Evolutionary conservation across 768 basidiomycete species (phyloP).

Genomic region (Boletus fagicola): DNA sequence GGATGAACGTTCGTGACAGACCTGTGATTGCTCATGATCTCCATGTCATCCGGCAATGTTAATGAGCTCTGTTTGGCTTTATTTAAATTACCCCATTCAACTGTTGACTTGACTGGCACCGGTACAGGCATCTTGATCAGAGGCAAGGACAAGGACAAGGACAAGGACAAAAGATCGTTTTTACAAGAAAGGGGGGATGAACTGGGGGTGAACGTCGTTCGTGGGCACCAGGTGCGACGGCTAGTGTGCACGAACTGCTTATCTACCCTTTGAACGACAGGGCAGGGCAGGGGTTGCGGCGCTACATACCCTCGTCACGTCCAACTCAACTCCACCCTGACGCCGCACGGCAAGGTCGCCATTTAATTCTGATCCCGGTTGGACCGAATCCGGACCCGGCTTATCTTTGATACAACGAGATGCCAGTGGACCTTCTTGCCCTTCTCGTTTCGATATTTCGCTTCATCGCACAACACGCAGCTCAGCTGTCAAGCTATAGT

Average conservation of each 20-base stretch:
- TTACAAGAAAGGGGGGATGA: too few relatives aligned
- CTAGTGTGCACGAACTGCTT: neutral
- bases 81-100: slow-evolving; percentile 22
- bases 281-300: neutral
- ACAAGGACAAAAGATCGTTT: too few relatives aligned
- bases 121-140: slow-evolving; percentile 20
- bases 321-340: slow-evolving; percentile 16
- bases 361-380: neutral
- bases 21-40: slow-evolving; percentile 16
- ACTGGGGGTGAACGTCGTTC: neutral
- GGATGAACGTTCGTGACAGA: slow-evolving; percentile 17
- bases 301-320: too few relatives aligned
- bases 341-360: slow-evolving; percentile 16
- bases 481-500: too few relatives aligned
- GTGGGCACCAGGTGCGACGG: too few relatives aligned
- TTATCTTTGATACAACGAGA: neutral
- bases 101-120: slow-evolving; percentile 8
- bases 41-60: slow-evolving; percentile 19
- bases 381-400: neutral
- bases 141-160: too few relatives aligned
- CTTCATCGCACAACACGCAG: neutral
- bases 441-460: too few relatives aligned
- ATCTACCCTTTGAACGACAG: neutral
- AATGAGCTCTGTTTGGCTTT: slow-evolving; percentile 29
- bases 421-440: too few relatives aligned